Percentiles rank a stretch among this genome's conserved stretches.
phyloP scores from a whole-genome alignment of 805 yeast genomes.

The Spencermartinsiella europaea region DNA sequence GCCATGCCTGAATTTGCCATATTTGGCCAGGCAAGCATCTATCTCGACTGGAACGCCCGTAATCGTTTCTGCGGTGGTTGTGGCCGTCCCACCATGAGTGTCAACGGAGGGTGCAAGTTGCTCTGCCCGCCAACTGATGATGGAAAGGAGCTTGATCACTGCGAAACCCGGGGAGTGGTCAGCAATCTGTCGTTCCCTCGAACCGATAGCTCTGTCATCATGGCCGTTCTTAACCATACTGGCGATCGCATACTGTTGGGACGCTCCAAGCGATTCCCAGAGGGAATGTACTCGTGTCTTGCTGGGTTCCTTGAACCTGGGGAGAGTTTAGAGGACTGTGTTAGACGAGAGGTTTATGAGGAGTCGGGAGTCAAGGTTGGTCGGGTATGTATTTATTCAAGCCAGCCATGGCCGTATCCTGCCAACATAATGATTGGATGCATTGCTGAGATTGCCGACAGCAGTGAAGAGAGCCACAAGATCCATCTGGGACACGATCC shows the following conservation, averaged over 20 bases:
- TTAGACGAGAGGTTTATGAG: constrained; percentile 88
- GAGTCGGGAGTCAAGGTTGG: constrained; percentile 78
- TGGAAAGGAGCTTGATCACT: constrained; percentile 23
- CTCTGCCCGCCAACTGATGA: constrained; percentile 33
- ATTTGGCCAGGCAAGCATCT: constrained; percentile 77
- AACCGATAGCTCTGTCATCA: constrained; percentile 83
- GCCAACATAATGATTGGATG: constrained; percentile 93
- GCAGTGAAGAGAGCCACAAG: constrained; percentile 30
- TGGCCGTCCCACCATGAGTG: constrained; percentile 45
- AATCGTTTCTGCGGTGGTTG: constrained; percentile 84
- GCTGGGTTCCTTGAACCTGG: constrained; percentile 97
- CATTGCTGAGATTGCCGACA: constrained; percentile 69
- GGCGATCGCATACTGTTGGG: constrained; percentile 66
- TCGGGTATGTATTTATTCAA: constrained; percentile 54
- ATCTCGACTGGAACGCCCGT: constrained; percentile 75
- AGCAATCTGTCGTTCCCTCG: constrained; percentile 87
- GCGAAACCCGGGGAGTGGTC: constrained; percentile 41
- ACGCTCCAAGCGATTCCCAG: constrained; percentile 56
- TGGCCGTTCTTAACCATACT: constrained; percentile 63
- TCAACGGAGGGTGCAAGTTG: constrained; percentile 38
- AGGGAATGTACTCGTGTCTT: constrained; percentile 70
- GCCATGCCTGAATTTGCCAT: constrained; percentile 43
- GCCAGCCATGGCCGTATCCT: constrained; percentile 99
- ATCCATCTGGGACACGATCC: constrained; percentile 77
- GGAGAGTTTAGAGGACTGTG: constrained; percentile 85